Evolutionary conservation across 106 monocot genomes (phyloP), one percentile per base, ranked within the genome.

Genomic region (Platanthera zijinensis): DNA sequence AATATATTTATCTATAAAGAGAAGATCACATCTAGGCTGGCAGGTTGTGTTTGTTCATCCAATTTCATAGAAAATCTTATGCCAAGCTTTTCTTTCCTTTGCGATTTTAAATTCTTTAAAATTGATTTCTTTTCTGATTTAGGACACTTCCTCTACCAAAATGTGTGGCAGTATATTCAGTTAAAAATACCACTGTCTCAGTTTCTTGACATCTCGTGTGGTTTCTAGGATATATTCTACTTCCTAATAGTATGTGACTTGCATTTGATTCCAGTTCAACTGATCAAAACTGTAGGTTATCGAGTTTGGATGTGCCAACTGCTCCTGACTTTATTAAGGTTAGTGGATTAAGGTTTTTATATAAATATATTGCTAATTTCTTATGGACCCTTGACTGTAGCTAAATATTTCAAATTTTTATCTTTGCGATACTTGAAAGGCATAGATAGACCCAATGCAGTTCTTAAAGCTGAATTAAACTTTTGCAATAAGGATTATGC

Each of bases 281-380:
- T 10, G 14, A 53, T 6, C n/a, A 51, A 50, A 46, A 67, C 51
- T 32, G 67, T 68, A 81, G 81, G 81, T 25, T 49, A 51, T 81
- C 76, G 32, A 76, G 48, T 56, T 76, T 25, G 21, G 76, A 76
- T 9, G n/a, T 54, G 47, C 81, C 76, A 70, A 57, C 70, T 54
- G 51, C 39, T 9, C 6, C 57, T 46, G 53, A 74, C 4, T 80
- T 74, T 74, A 28, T 80, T 67, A 80, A 80, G 80, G 80, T 80
- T 80, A 63, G 80, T 80, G 28, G 11, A 30, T 66, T 61, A 61
- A 19, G 6, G 59, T 61, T 61, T 21, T 57, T 32, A 39, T 71
- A 19, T 19, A 15, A 72, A n/a, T 15, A 19, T 18, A 8, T 72
- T 51, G 51, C 51, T 70, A 10, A 72, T 48, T n/a, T 71, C 21